Conservation (phyloP, 225 moss, liverwort and hornwort genomes). For the Ulota crispa region DNA sequence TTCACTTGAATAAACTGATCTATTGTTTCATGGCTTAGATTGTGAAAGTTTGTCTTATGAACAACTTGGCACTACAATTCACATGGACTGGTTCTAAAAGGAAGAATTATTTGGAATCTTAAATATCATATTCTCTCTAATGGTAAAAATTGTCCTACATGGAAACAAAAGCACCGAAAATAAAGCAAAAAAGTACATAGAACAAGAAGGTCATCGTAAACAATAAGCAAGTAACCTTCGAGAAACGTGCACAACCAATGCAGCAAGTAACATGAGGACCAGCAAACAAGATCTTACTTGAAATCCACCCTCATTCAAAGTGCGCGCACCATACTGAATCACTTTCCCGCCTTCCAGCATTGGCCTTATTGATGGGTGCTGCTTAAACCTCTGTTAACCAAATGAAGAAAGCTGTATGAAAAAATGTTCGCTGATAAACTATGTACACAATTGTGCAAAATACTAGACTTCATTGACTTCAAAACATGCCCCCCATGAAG, state of each 20-base stretch:
- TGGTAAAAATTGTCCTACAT: not conserved
- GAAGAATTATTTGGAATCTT: too few relatives aligned
- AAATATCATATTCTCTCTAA: too few relatives aligned
- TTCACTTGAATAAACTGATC: too few relatives aligned
- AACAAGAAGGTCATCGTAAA: not conserved
- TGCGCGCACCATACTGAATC: constrained; percentile 82
- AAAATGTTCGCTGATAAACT: not conserved
- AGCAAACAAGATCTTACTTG: constrained; percentile 51
- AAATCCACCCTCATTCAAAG: constrained; percentile 80
- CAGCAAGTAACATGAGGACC: constrained; percentile 7
- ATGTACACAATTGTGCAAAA: not conserved
- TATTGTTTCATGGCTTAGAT: too few relatives aligned
- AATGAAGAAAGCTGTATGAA: not conserved
- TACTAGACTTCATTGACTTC: constrained; percentile 8
- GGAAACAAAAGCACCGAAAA: not conserved
- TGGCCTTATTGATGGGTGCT: constrained; percentile 77
- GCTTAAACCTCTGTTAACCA: constrained; percentile 67
- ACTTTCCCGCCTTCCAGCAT: constrained; percentile 77
- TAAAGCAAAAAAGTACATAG: not conserved
- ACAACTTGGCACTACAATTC: too few relatives aligned
- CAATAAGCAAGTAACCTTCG: not conserved
- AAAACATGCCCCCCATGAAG: not conserved
- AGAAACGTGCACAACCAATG: not conserved
- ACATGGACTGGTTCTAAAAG: too few relatives aligned
- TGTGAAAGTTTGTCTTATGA: too few relatives aligned